A percentile compares a stretch with the other conserved stretches of the same genome.
Evolutionary conservation across 768 basidiomycete species (phyloP).

Genomic region (Gautieria morchelliformis): DNA sequence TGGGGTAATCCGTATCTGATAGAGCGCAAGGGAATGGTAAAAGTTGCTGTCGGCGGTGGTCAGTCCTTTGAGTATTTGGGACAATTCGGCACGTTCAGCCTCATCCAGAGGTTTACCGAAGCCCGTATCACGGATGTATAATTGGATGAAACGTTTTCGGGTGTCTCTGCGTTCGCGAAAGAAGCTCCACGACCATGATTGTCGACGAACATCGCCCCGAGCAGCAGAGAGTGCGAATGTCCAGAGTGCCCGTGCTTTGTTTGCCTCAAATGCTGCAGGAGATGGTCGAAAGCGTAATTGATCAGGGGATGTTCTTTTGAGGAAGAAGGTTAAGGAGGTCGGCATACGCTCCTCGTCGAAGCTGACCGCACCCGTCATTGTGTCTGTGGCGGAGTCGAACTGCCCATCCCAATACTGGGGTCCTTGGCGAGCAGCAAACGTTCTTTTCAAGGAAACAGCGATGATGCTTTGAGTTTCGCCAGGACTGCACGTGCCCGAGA

Average conservation of each 20-base stretch:
- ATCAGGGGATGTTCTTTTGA: slow-evolving; percentile 20
- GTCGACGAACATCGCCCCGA: slow-evolving; percentile 14
- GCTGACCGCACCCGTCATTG: slow-evolving; percentile 14
- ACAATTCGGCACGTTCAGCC: not conserved
- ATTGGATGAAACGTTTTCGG: slow-evolving; percentile 21
- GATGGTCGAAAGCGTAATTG: slow-evolving; percentile 21
- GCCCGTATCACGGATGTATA: slow-evolving; percentile 15
- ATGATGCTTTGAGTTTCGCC: not conserved
- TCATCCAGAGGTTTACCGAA: not conserved
- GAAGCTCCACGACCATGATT: slow-evolving; percentile 22
- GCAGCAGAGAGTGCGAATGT: slow-evolving; percentile 21
- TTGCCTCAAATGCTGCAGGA: slow-evolving; percentile 15
- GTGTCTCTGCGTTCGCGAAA: slow-evolving; percentile 19
- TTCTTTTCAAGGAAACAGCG: not conserved
- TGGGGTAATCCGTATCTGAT: not conserved
- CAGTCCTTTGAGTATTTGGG: not conserved
- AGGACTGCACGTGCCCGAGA: slow-evolving; percentile 13
- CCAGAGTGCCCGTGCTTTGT: slow-evolving; percentile 24
- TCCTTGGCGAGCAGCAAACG: slow-evolving; percentile 5
- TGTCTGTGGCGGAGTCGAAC: slow-evolving; percentile 9
- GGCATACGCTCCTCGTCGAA: not conserved
- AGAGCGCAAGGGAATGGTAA: not conserved
- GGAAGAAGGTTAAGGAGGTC: slow-evolving; percentile 14
- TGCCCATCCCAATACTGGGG: not conserved
- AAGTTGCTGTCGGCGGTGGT: not conserved